Base-by-base conservation (phyloP, 441 rosid species). In the Jatropha podagrica region DNA sequence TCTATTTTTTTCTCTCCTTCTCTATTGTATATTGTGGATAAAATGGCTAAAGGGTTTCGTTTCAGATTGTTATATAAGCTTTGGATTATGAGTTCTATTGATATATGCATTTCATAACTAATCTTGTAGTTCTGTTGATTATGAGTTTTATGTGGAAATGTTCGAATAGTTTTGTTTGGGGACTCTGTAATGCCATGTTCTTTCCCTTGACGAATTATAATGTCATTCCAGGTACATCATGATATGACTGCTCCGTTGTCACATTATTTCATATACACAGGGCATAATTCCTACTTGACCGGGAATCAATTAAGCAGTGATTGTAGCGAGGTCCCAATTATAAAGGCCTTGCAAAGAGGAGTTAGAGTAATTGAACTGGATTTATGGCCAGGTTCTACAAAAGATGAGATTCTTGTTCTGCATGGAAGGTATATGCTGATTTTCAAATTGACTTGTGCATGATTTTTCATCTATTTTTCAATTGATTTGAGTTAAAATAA, bases 261-360 rank as follows among this genome's bases (percentile, higher is more conserved):
- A 71, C 91, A 92, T 81, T 95, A 95, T 83, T 95, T 78, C 83
- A 90, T 95, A 81, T 90, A 55, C 72, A 94, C 97, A 52, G 97
- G 98, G 41, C 97, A 92, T 80, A 94, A 94, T 80, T 92, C 98
- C 5, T 94, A 94, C 83, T 85, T 92, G 56, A 94, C 97, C 7
- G 97, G 97, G 76, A 94, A 94, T 83, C 98, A 94, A 77, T 85
- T 95, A 26, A 95, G 88, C 69, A 95, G 98, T 80, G 96, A 95
- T 69, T 95, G 97, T 78, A 95, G 98, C 48, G 96, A 92, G 65
- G 79, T 85, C 59, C 99, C 99, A 5, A 92, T 92, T 52, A 80
- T 92, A 76, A 78, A 79, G 54, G 98, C 98, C 18, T 81, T 95
- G 81, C 80, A 86, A 69, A 88, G 82, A 81, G 99, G 99, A 60